Conservation (phyloP, 345 rosid species). For the Leavenworthia alabamica region DNA sequence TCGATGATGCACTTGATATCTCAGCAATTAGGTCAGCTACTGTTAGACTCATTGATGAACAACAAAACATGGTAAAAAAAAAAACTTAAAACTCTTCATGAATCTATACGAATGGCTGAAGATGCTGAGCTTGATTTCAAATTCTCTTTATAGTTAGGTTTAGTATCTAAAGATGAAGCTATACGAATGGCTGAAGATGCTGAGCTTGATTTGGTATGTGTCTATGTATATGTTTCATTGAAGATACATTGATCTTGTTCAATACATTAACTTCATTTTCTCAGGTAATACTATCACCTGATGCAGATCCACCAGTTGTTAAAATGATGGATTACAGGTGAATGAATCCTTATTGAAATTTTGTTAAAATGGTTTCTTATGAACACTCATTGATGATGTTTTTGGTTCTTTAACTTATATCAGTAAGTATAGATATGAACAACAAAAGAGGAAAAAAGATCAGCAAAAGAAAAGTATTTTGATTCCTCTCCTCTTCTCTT, state of each 20-base stretch:
- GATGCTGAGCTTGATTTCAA: too few relatives aligned
- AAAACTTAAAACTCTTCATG: too few relatives aligned
- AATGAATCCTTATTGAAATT: not conserved
- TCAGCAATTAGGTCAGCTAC: slow-evolving; percentile 59
- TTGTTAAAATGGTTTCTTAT: slow-evolving; percentile 11
- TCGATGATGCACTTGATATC: slow-evolving; percentile 58
- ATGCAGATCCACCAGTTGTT: slow-evolving; percentile 92
- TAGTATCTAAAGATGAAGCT: slow-evolving; percentile 68
- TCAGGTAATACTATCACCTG: slow-evolving; percentile 84
- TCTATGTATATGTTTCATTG: not conserved
- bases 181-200: slow-evolving; percentile 77
- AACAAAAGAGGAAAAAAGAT: slow-evolving; percentile 69
- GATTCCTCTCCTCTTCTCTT: slow-evolving; percentile 33
- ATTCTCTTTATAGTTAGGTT: slow-evolving; percentile 61
- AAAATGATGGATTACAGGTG: slow-evolving; percentile 91
- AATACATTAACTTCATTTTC: slow-evolving; percentile 3
- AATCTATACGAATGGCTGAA: too few relatives aligned
- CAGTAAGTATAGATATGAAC: slow-evolving; percentile 83
- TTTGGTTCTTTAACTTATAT: not conserved
- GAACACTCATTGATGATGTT: not conserved
- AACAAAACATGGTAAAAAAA: slow-evolving; percentile 87
- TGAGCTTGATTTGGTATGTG: slow-evolving; percentile 78
- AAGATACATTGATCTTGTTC: not conserved
- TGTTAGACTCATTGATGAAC: slow-evolving; percentile 69
- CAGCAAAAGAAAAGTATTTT: slow-evolving; percentile 84